Evolutionary conservation across 31 red algal species (phyloP), one percentile per base, ranked within the genome.

Genomic region (Bonnemaisonia californica): DNA sequence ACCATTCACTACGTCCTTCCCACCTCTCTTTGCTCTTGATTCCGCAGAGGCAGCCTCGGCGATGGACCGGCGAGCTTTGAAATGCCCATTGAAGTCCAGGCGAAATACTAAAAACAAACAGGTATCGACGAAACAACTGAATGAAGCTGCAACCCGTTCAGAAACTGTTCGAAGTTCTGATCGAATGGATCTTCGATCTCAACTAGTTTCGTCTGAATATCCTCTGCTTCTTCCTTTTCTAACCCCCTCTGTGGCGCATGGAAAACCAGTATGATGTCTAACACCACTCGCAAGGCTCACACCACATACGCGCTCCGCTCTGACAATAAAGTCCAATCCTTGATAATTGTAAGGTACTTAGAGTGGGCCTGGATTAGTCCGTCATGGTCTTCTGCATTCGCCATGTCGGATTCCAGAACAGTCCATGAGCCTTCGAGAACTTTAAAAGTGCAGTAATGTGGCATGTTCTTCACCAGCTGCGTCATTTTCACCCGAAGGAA

Each of bases 361-460:
- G 87, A 69, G 57, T 96, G 93, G 1, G 93, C 87, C 5, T 80
- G 60, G 34, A 96, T 89, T 74, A 96, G 79, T 1, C 79, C 81
- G 56, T 96, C 88, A 67, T 91, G 65, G 76, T 96, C 93, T 30
- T 82, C 81, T 8, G 93, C 93, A 54, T 32, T 74, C 31, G 51
- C 35, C 69, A 96, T 76, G 35, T 87, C 89, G 27, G 54, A 29
- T 54, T 87, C 77, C 32, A 96, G 68, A 23, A 85, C 70, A n/a
- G 89, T 80, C 93, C 93, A 96, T 18, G 80, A 91, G 11, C 88
- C 89, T 62, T 96, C 93, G 2, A 96, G 81, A 28, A 96, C 93
- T 74, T 96, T 88, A 51, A 96, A 79, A 27, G 79, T 96, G 81
- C 88, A 91, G 70, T 96, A 96, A 64, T 96, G 89, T 57, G 91